Evolutionary conservation across 208 protist species (phyloP), one percentile per base, ranked within the genome.

Genomic region (Angomonas deanei): DNA sequence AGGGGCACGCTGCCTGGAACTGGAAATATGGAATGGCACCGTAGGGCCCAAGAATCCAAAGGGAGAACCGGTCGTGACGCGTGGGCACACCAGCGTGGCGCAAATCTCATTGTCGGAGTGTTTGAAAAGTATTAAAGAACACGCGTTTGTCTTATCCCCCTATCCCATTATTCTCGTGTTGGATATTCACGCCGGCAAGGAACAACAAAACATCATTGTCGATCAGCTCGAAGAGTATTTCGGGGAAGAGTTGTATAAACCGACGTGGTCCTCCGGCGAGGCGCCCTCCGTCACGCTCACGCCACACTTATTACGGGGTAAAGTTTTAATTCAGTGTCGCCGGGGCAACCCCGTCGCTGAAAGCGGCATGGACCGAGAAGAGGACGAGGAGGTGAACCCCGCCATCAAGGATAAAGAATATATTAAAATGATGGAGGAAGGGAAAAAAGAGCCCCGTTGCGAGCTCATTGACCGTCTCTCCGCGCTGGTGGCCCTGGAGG

Each of bases 141-240:
- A 83, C 61, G 82, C 84, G 28, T 94, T 96, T 59, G 47, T 49
- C 8, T 46, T 52, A 17, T 92, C 87, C 27, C 42, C 66, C 11
- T 94, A 81, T 69, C 87, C 87, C 0, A 71, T 96, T 24, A 94
- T 94, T 47, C 70, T 94, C 8, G 93, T 83, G 5, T 64, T 96
- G 6, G 80, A 93, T 49, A 70, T 96, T 23, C 87, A 94, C 74
- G 83, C 79, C 23, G 73, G 54, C 38, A 33, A 68, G 21, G 56
- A 34, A 17, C 85, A 96, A 67, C 82, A 87, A 58, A 66, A 88
- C 24, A 70, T 68, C 32, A 91, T 96, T 74, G 90, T 82, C n/a
- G 61, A 82, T 34, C 79, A 84, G 53, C 54, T 96, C 49, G 36
- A 76, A 42, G 53, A 66, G n/a, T 54, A 64, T 13, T 74, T 96